Base-by-base conservation (phyloP, 805 yeast species). In the Starmera quercuum region DNA sequence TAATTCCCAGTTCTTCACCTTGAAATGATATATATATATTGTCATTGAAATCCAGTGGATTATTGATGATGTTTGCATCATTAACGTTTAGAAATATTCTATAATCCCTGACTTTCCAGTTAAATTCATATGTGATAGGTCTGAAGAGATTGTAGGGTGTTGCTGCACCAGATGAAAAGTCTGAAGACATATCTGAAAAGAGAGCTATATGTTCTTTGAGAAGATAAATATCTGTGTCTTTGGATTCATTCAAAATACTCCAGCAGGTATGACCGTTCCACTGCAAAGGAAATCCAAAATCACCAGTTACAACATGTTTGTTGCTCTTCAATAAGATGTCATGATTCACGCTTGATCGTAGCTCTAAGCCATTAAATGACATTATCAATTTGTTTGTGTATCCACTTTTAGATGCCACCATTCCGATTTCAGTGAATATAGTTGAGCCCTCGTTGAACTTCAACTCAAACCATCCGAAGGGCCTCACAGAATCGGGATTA, bases 381-480 rank as follows among this genome's bases (percentile, higher is more conserved):
- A 75, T 52, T 2, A 58, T 52, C 2, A 81, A 41, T 3, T 45
- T 53, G 43, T 76, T 78, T 14, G 63, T 62, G 65, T 71, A 80
- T 0, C 96, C 82, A 2, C 61, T 48, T 3, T 56, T 57, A 0
- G 71, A 59, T 1, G 92, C 74, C 7, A 75, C 58, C 40, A 74
- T 65, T 0, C 82, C 74, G 1, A 71, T 58, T 13, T 58, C 62
- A 10, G 63, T 53, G 3, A 64, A 49, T 1, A 80, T 47, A 0
- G 64, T 63, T 0, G 95, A 71, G 0, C 69, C 75, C 13, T 63
- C 60, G 3, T 65, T 66, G 27, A 78, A 58, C 39, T 78, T 79
- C 14, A 86, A 35, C 47, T 90, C 97, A 4, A 92, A 40, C 98
- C 98, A 92, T 0, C 96, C 97, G 61, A 82, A 92, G 1, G 95